Evolutionary conservation across 345 rosid genomes (phyloP), one percentile per base, ranked within the genome.

Genomic region (Aegle marmelos): DNA sequence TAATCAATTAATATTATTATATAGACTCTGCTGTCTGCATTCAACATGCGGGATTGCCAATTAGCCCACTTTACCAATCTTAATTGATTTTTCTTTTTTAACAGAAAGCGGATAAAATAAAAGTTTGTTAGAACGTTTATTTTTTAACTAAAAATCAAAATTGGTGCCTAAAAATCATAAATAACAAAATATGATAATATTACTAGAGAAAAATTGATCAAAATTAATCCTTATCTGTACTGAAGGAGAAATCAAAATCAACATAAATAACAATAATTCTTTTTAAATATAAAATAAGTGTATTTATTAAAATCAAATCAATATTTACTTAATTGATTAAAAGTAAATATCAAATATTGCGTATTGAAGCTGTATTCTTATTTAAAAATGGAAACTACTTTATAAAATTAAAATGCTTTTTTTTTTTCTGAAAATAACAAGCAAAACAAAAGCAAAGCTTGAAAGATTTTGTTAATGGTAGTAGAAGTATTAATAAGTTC

Each of bases 401-500:
- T 53, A 7, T 53, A 53, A 53, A 19, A 53, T 6, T 3, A 45
- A 45, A 45, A 45, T 45, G 4, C 50, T 45, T 45, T 45, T 45
- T 45, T 45, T 45, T 45, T 13, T 13, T 11, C 50, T 11, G 28
- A 60, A 3, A 25, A 59, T 11, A 25, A 24, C 25, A 22, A 58
- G 13, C 69, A 33, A 66, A 68, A 16, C 25, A 8, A 34, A 64
- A 17, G 19, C 24, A 25, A 50, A 30, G 27, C 34, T 7, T 22
- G 24, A 65, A 65, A 19, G 11, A 33, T 19, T 45, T 57, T 9
- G 22, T 13, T 11, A 37, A 73, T 34, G 31, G 76, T 4, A n/a
- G 74, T 19, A 41, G 31, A 27, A 37, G 39, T 53, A 1, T 28
- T 25, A 21, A 14, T 50, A 69, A 73, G 81, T 75, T 79, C 78